A percentile compares a stretch with the other conserved stretches of the same genome.
Evolutionary conservation across 768 basidiomycete genomes (phyloP).

Genomic region (Erythrobasidium yunnanense): DNA sequence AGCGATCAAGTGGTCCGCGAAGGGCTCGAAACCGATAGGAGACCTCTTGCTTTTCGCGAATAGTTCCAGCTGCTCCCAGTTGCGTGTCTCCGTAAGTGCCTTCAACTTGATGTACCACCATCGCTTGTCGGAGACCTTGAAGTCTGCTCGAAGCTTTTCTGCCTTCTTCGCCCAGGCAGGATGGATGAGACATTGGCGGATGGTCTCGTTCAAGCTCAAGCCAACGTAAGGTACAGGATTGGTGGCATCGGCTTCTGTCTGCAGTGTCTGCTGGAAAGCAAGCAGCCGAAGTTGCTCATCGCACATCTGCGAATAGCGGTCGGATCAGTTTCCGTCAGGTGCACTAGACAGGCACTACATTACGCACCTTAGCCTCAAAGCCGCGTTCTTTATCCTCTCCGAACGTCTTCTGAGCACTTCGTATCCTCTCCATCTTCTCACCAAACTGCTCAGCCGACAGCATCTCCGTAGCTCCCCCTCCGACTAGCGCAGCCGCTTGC

Average conservation of each 20-base stretch:
- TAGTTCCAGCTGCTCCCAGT: conserved; percentile 74
- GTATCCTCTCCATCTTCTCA: conserved; percentile 60
- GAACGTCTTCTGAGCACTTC: conserved; percentile 81
- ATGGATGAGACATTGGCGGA: conserved; percentile 62
- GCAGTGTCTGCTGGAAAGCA: conserved; percentile 68
- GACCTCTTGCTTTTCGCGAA: conserved; percentile 80
- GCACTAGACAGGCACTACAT: neutral
- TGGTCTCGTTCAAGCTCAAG: conserved; percentile 73
- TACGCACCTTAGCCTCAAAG: conserved; percentile 53
- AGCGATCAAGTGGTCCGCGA: conserved; percentile 65
- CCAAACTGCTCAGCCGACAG: conserved; percentile 54
- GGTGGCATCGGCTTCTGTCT: conserved; percentile 58
- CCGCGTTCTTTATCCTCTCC: conserved; percentile 80
- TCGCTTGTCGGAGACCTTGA: conserved; percentile 88
- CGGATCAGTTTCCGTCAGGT: neutral
- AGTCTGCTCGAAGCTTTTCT: conserved; percentile 76
- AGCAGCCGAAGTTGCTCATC: conserved; percentile 74
- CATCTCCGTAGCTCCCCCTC: neutral
- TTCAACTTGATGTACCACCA: conserved; percentile 90
- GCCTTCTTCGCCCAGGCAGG: conserved; percentile 76
- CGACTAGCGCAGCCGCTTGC: conserved; percentile 49
- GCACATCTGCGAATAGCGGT: conserved; percentile 59
- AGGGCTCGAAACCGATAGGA: conserved; percentile 90
- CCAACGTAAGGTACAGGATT: conserved; percentile 66
- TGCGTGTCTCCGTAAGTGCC: conserved; percentile 62